Base-by-base conservation (phyloP, 2,329 filamentous ascomycete genomes). In the Microascus cirrosus region DNA sequence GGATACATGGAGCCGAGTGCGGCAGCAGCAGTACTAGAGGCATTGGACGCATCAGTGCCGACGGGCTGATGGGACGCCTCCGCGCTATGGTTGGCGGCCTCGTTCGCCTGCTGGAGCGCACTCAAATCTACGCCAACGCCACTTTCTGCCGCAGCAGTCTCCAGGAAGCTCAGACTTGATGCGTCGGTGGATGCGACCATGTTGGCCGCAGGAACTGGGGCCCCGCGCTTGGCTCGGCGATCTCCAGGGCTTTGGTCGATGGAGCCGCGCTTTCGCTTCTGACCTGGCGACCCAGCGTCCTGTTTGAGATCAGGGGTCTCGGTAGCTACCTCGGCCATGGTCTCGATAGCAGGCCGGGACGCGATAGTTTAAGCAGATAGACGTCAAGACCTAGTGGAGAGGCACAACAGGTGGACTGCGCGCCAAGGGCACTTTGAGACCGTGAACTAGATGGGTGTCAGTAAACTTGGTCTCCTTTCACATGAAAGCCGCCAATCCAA, bases 21-120 rank as follows among this genome's bases (percentile, higher is more conserved):
- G 13, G 81, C 81, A 48, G 82, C 81, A 5, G 81, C 81, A 15
- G 81, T 84, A 63, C 74, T 83, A 3, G 81, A 81, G 22, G 79
- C 81, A 63, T 77, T 80, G 58, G 76, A 71, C 12, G 77, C 73
- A 61, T 82, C 77, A 13, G 77, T 66, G 11, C 73, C 67, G 56
- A 79, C 78, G 13, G 71, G 69, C 61, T 80, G 77, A 20, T 78
- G 68, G 18, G 48, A 50, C 15, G 55, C 15, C 6, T 54, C 24
- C 15, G 59, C 61, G 18, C 48, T 48, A n/a, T 61, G 59, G 50
- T 55, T 56, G 8, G 60, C 59, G 18, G 56, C 59, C 22, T 57
- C 57, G 54, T 60, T 71, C 11, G 79, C 79, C 64, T 82, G 79
- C 62, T 81, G 78, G 6, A 83, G 73, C 35, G 79, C 80, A 61